These are phyloP conservation scores for Podospora conica DNA, from an alignment of 495 filamentous ascomycete genomes.

Conservation along the genomic window DNA sequence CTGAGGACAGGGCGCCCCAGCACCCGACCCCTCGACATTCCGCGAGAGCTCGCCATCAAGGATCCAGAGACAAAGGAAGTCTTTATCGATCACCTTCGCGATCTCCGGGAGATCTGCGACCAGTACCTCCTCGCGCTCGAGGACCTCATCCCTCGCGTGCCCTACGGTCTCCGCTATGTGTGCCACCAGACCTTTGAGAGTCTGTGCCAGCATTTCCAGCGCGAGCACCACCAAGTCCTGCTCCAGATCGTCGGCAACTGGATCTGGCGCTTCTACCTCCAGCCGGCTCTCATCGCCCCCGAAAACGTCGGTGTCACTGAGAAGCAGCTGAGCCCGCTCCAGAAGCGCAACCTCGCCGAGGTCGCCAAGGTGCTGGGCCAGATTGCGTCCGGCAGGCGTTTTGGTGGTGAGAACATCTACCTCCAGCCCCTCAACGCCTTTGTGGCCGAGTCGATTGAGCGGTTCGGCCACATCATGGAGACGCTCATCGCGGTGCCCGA, in stretches of 20 bases:
- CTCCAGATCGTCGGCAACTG: conserved; percentile 82
- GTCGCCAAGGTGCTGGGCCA: conserved; percentile 88
- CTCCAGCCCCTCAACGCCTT: conserved; percentile 91
- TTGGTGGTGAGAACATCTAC: conserved; percentile 91
- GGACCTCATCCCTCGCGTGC: conserved; percentile 78
- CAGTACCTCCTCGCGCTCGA: conserved; percentile 78
- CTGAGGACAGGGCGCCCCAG: conserved; percentile 83
- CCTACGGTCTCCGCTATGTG: conserved; percentile 87
- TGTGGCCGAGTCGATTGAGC: conserved; percentile 75
- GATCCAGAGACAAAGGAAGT: conserved; percentile 85
- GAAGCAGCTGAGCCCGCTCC: conserved; percentile 76
- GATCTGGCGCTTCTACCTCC: conserved; percentile 91
- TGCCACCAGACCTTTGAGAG: conserved; percentile 79
- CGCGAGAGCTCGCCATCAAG: conserved; percentile 85
- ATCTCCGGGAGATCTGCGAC: conserved; percentile 87
- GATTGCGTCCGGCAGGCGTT: conserved; percentile 74
- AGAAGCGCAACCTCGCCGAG: conserved; percentile 88
- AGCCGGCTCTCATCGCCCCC: conserved; percentile 77
- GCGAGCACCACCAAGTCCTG: conserved; percentile 69
- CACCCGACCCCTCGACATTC: conserved; percentile 68
- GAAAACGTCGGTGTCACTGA: conserved; percentile 88
- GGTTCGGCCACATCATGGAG: conserved; percentile 65
- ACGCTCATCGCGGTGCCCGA: conserved; percentile 75
- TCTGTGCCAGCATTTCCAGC: conserved; percentile 66
- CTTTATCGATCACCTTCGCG: conserved; percentile 89